phyloP scores from a whole-genome alignment of 2,329 filamentous ascomycete genomes.

The Xylaria polymorpha region DNA sequence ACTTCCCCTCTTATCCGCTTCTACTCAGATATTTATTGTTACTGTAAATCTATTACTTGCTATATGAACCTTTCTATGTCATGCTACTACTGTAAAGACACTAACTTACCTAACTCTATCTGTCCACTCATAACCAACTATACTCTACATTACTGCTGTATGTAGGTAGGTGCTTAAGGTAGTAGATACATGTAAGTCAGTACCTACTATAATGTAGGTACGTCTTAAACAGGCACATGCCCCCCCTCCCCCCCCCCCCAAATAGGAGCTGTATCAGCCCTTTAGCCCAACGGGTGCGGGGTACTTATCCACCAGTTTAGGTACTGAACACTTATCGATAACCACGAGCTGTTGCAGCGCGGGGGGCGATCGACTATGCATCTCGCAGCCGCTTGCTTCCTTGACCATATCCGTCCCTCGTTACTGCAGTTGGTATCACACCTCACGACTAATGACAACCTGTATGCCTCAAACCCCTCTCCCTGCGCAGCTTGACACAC shows the following conservation, averaged over 20 bases:
- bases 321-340: constrained; percentile 29
- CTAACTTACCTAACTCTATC: not conserved
- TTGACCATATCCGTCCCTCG: constrained; percentile 11
- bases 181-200: no score
- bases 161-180: no score
- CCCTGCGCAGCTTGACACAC: constrained; percentile 15
- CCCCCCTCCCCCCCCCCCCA: not conserved
- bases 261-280: not conserved
- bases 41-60: not conserved
- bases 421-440: constrained; percentile 23
- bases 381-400: constrained; percentile 18
- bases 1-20: not conserved
- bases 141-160: no score
- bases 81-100: no score
- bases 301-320: not conserved
- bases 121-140: not conserved
- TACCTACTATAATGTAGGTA: not conserved
- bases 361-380: constrained; percentile 21
- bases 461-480: constrained; percentile 29
- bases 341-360: constrained; percentile 4
- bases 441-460: constrained; percentile 20
- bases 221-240: not conserved
- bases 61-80: not conserved
- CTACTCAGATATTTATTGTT: not conserved
- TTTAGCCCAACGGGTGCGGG: constrained; percentile 5